Evolutionary conservation across 2,329 filamentous ascomycete species (phyloP), one percentile per base, ranked within the genome.

Genomic region (Ophiostoma ips): DNA sequence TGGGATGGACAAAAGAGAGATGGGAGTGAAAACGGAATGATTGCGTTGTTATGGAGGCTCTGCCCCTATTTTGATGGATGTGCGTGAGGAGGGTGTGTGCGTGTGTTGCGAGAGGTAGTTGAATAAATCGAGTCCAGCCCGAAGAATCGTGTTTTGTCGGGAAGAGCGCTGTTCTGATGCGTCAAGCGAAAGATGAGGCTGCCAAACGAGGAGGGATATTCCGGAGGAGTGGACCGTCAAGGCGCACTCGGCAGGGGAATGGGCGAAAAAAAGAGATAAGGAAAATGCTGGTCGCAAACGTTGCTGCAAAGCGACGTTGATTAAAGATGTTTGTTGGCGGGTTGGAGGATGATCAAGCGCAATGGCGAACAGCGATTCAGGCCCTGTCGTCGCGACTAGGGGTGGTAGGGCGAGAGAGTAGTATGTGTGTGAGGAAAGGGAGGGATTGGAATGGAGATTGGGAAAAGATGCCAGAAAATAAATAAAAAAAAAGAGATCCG

Each of bases 81-180:
- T 40, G 28, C 6, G 46, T 16, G 21, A 28, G n/a, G 28, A 21
- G 50, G 33, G 10, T 3, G 33, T 11, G 5, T 34, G 33, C 5
- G 3, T 28, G 24, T 28, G 4, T 28, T n/a, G n/a, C n/a, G 43
- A 19, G 35, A 35, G 33, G 18, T 49, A n/a, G 33, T 5, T 41
- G 38, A n/a, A 12, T 10, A 28, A 49, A 52, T 58, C 60, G 61
- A 62, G 61, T 54, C 62, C 62, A 62, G 62, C 62, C 61, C 62
- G 61, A 57, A 59, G 36, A 19, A 45, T 7, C 3, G 19, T 40
- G 19, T 37, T 56, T 57, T 53, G 18, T 36, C 28, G 21, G 28
- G 43, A 34, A 50, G 52, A 52, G 53, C 53, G 48, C 30, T 52
- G 49, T 49, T 40, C 41, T 54, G 55, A 53, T 58, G 58, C 58